These are phyloP conservation scores for Nakataea oryzae DNA, from an alignment of 2,329 filamentous ascomycete species.

Conservation along the genomic window DNA sequence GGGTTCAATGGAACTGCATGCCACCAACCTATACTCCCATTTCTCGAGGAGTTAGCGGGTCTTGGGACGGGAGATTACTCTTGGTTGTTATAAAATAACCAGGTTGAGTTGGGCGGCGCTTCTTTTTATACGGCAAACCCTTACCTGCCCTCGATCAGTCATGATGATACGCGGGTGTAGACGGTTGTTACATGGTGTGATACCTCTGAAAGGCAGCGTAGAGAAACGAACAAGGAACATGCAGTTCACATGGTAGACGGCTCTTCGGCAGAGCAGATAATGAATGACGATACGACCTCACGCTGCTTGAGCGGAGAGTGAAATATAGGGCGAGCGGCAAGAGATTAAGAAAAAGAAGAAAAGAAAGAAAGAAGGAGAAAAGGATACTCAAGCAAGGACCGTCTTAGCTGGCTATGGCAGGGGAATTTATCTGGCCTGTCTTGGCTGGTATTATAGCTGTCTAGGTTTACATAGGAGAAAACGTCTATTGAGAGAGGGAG, in stretches of 20 bases:
- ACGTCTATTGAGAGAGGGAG: not conserved
- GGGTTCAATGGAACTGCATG: too few relatives aligned
- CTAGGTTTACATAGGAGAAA: not conserved
- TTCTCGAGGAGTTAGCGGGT: not conserved
- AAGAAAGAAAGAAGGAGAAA: not conserved
- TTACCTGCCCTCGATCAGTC: not conserved
- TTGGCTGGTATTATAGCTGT: not conserved
- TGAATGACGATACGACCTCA: not conserved
- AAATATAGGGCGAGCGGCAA: not conserved
- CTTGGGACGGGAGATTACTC: not conserved
- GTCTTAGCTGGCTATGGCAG: not conserved
- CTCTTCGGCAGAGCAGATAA: not conserved
- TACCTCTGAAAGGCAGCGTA: not conserved
- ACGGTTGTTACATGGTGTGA: not conserved
- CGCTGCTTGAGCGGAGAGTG: not conserved
- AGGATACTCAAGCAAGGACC: not conserved
- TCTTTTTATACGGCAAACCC: not conserved
- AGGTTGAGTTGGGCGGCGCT: not conserved
- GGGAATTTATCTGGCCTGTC: not conserved
- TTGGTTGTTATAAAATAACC: not conserved
- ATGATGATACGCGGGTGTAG: not conserved
- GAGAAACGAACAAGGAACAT: not conserved
- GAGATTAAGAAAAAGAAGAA: not conserved
- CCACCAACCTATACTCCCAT: not conserved
- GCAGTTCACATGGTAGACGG: too few relatives aligned